Percentiles rank a stretch among this genome's conserved stretches.
Conservation (phyloP, 2,329 filamentous ascomycete species). For the Allantophomopsis lycopodina region DNA sequence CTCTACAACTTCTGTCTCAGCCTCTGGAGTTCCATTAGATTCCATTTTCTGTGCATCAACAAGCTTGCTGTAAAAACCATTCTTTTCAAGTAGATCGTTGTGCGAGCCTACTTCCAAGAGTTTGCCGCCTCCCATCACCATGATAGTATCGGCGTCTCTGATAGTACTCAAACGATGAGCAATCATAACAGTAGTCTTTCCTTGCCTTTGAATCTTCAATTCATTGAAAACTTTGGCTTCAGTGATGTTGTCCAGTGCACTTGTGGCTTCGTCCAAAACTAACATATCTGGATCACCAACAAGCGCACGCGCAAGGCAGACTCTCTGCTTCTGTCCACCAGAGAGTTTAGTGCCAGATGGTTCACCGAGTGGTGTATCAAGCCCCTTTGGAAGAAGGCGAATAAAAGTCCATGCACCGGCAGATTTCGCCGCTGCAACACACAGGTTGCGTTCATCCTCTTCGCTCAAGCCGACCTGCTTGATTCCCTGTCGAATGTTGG, state of each 20-base stretch:
- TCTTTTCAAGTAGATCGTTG: slow-evolving; percentile 31
- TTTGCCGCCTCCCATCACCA: slow-evolving; percentile 23
- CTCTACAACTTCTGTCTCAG: slow-evolving; percentile 9
- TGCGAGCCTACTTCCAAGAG: slow-evolving; percentile 25
- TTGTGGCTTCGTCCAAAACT: slow-evolving; percentile 48
- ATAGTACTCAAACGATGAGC: slow-evolving; percentile 27
- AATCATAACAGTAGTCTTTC: slow-evolving; percentile 24
- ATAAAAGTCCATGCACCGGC: slow-evolving; percentile 47
- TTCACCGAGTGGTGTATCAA: slow-evolving; percentile 34
- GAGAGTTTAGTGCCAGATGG: slow-evolving; percentile 38
- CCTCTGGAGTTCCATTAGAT: slow-evolving; percentile 24
- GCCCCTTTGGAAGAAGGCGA: slow-evolving; percentile 30
- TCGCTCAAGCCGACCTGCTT: slow-evolving; percentile 2
- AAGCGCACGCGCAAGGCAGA: slow-evolving; percentile 43
- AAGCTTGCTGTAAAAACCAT: slow-evolving; percentile 54
- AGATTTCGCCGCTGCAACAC: slow-evolving; percentile 30
- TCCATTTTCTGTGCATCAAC: slow-evolving; percentile 50
- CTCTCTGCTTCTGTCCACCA: slow-evolving; percentile 42
- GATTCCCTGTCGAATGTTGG: slow-evolving; percentile 27
- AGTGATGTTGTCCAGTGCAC: slow-evolving; percentile 42
- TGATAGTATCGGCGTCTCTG: slow-evolving; percentile 23
- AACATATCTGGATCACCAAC: slow-evolving; percentile 42
- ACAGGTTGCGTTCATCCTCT: slow-evolving; percentile 2
- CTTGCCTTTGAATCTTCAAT: slow-evolving; percentile 15
- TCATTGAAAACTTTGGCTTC: slow-evolving; percentile 37